These are phyloP conservation scores for Coemansia sp. DNA, from an alignment of 192 early-diverging fungal species.

Conservation along the genomic window DNA sequence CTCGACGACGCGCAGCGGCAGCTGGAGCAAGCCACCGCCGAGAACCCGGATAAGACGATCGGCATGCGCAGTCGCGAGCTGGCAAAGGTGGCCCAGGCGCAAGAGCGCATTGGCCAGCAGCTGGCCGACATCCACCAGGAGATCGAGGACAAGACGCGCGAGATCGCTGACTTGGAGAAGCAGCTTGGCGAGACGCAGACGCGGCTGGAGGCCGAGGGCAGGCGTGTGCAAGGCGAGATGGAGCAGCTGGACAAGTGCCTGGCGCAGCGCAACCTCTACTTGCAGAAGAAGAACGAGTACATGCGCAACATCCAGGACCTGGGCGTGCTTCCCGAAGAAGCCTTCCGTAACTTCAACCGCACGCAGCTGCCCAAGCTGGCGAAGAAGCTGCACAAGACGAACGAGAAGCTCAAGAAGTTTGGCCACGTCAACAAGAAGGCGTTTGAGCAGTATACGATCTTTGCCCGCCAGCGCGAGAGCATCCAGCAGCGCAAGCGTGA, in stretches of 20 bases:
- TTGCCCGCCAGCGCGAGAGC: constrained; percentile 85
- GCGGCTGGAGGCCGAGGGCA: constrained; percentile 35
- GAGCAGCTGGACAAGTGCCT: constrained; percentile 73
- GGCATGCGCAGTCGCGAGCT: constrained; percentile 48
- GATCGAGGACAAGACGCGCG: constrained; percentile 46
- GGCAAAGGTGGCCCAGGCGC: constrained; percentile 23
- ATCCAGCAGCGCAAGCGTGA: constrained; percentile 85
- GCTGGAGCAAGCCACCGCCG: constrained; percentile 57
- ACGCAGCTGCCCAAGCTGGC: constrained; percentile 59
- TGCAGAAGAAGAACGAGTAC: constrained; percentile 87
- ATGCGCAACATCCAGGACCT: constrained; percentile 88
- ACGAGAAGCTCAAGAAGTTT: constrained; percentile 87
- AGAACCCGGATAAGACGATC: constrained; percentile 53
- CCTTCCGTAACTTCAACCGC: constrained; percentile 67
- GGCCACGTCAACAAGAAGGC: constrained; percentile 98
- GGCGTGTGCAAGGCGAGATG: constrained; percentile 35
- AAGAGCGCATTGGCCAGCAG: constrained; percentile 32
- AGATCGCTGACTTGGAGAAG: constrained; percentile 54
- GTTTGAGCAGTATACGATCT: constrained; percentile 95
- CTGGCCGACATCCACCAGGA: constrained; percentile 38
- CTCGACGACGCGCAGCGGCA: constrained; percentile 69
- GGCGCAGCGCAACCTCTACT: constrained; percentile 67
- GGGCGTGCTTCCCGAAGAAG: constrained; percentile 93
- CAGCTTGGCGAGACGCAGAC: constrained; percentile 42
- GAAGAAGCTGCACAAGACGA: constrained; percentile 73